Base-by-base conservation (phyloP, 177 flowering plant genomes). In the Vitis hybrid region DNA sequence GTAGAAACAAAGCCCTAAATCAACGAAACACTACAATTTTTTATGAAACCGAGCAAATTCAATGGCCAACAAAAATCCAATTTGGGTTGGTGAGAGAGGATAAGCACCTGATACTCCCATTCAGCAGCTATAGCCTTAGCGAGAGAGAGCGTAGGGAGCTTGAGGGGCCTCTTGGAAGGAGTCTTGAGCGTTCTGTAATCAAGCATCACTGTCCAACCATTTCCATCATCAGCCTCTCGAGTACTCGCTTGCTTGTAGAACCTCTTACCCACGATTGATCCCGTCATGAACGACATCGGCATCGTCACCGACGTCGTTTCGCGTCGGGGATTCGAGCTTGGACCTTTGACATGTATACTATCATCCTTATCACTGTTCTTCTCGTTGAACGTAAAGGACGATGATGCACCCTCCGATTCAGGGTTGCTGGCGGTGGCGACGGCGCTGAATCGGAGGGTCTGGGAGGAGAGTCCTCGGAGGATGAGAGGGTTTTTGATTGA, bases 201-300 rank as follows among this genome's bases (percentile, higher is more conserved):
- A 60, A 95, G 91, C 94, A 95, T 90, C 51, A 95, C 94, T 26
- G 75, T 78, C 96, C 96, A 95, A 1, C 97, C 96, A 78, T 79
- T 86, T 12, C 97, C 94, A 74, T 93, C 99, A 29, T 95, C 98
- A 19, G 97, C 89, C 66, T 80, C 81, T 69, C 97, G 80, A n/a
- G 96, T 90, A 10, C 79, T 90, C 74, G 85, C 99, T 74, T 86
- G 72, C 62, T 84, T 76, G 83, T 95, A 95, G 66, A 95, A 93
- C 72, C 93, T 75, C 81, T 85, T 91, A 2, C 98, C 99, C 49
- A 88, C 92, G 13, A 91, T 78, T 51, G 99, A 95, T 12, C 99
- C 99, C 2, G 98, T 90, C 99, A 91, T 93, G 81, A 89, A 93
- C 20, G 97, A 89, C 87, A 85, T 85, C 12, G 98, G 99, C 97